These are phyloP conservation scores for Tolypocladium tundrense DNA, from an alignment of 2,329 filamentous ascomycete species.

Conservation along the genomic window DNA sequence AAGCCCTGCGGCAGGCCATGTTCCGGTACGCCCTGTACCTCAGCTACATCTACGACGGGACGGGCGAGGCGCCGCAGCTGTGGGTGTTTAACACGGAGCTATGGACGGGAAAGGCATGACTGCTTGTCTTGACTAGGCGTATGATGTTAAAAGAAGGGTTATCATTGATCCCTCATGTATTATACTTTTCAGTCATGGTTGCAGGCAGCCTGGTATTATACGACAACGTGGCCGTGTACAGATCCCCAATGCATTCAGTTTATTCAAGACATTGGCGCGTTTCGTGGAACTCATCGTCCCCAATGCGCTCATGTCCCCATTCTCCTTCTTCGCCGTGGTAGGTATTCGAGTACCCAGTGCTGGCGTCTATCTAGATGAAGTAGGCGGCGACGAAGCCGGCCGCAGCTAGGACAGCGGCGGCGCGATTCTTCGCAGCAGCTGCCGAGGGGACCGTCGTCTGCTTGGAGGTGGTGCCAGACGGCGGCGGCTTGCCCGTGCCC, in stretches of 20 bases:
- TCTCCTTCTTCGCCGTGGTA: neutral
- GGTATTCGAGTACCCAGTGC: too few species aligned
- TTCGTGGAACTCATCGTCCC: neutral
- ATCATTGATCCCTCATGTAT: neutral
- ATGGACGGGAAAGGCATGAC: slow-evolving; percentile 5
- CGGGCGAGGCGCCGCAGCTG: slow-evolving; percentile 16
- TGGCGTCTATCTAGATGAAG: slow-evolving; percentile 24
- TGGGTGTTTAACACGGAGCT: slow-evolving; percentile 18
- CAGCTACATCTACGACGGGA: slow-evolving; percentile 18
- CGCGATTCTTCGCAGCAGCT: slow-evolving; percentile 18
- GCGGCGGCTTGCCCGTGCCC: neutral
- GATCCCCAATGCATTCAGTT: neutral
- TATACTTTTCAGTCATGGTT: neutral
- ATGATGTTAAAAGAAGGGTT: neutral
- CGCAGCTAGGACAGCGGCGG: slow-evolving; percentile 19
- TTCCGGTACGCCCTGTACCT: slow-evolving; percentile 25
- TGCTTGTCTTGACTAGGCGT: neutral
- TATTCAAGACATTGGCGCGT: neutral
- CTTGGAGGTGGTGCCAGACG: slow-evolving; percentile 1
- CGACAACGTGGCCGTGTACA: neutral
- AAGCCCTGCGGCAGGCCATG: slow-evolving; percentile 14
- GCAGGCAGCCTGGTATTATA: neutral
- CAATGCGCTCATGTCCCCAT: too few species aligned
- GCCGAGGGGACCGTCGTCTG: slow-evolving; percentile 11
- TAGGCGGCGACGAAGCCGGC: slow-evolving; percentile 28